Base-by-base conservation (phyloP, 78 protist species). In the Dictyostelium purpureum region DNA sequence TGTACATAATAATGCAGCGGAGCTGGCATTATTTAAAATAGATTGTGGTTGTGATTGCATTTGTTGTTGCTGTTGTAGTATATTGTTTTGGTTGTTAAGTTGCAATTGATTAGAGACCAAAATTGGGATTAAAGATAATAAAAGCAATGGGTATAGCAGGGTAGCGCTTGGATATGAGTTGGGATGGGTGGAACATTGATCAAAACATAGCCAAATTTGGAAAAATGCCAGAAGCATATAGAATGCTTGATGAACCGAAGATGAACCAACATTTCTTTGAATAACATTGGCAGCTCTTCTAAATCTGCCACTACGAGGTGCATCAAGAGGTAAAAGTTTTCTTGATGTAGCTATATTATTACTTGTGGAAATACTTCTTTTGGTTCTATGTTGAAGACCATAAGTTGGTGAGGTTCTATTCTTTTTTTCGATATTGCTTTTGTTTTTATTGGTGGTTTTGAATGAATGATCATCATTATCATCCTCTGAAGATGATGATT, bases 161-260 rank as follows among this genome's bases (percentile, higher is more conserved):
- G 12, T 35, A 31, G 38, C 49, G 31, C 43, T 67, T 26, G 79
- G 59, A 40, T 45, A 67, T 49, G 52, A 16, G 6, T 24, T 67
- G 49, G 42, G 42, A 43, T 24, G 11, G 10, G 52, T 67, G 10
- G 51, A 51, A 56, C 90, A 83, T 40, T 70, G 90, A 83, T 71
- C 71, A 16, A 83, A 24, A 67, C 78, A 71, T 14, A 71, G 18
- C 92, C 80, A 85, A 28, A 85, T 74, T 61, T 85, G 92, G 47
- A 73, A 56, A 1, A 85, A 26, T 31, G 77, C 54, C 18, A 51
- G 76, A 14, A 47, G 2, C 51, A 71, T 76, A 19, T 35, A 47
- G 2, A 73, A 35, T 73, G 47, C 54, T 16, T 73, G 76, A 80
- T 67, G 52, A 67, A 67, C 38, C 10, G 42, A 6, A 14, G 21